phyloP scores from a whole-genome alignment of 768 basidiomycete genomes.

The Suillus plorans region DNA sequence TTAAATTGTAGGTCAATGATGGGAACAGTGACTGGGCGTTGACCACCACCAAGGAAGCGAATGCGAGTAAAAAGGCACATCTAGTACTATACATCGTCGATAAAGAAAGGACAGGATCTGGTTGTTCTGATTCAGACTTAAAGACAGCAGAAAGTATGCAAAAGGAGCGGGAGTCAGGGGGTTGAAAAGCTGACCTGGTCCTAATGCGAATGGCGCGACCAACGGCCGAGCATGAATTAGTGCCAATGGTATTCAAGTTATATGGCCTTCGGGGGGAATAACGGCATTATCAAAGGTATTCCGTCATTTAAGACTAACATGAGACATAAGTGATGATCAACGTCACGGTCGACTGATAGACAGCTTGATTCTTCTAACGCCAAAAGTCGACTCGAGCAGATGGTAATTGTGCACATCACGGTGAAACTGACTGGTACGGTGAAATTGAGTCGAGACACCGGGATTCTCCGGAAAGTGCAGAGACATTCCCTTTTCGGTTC shows the following conservation, averaged over 20 bases:
- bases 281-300: not conserved
- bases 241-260: not conserved
- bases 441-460: too few relatives aligned
- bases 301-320: not conserved
- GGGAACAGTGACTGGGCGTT: constrained; percentile 5
- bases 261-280: not conserved
- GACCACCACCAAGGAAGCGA: not conserved
- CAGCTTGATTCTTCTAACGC: not conserved
- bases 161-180: not conserved
- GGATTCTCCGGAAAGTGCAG: too few relatives aligned
- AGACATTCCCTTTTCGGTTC: too few relatives aligned
- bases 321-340: not conserved
- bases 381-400: not conserved
- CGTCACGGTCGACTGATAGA: not conserved
- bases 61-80: not conserved
- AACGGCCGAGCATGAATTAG: not conserved
- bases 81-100: not conserved
- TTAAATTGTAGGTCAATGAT: constrained; percentile 4
- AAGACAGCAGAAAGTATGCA: not conserved
- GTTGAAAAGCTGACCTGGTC: not conserved
- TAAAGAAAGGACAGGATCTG: not conserved
- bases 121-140: not conserved
- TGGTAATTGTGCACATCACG: not conserved
- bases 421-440: not conserved
- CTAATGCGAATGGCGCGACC: not conserved